Base-by-base conservation (phyloP, 2,329 filamentous ascomycete genomes). In the Penicillium sp. region DNA sequence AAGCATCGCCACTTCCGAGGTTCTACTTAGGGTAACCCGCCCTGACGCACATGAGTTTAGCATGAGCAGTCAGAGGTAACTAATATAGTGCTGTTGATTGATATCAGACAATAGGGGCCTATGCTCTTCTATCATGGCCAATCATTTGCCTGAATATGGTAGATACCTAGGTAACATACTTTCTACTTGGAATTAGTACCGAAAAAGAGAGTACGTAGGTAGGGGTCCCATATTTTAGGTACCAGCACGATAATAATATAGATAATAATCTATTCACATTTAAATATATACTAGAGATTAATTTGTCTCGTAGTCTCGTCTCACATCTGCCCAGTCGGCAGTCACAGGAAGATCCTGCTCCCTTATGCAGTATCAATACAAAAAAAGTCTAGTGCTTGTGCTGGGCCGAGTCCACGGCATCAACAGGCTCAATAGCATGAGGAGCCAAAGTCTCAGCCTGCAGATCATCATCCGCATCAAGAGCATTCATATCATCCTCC, bases 401-500 rank as follows among this genome's bases (percentile, higher is more conserved):
- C 33, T 37, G 33, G 3, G 33, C 33, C 18, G 9, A 18, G 10
- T 37, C 33, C 20, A 37, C 33, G 12, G 33, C 15, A 20, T 37
- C 33, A 20, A 37, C 33, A 4, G 33, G 33, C 33, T 37, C 33
- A 23, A 15, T 20, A 37, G 33, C 33, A 12, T 37, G 33, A 20
- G 33, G 33, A 4, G 33, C 33, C 15, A 37, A 8, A 12, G 33
- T 37, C 33, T 37, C 33, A 37, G 53, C 50, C 53, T 49, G 3
- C 32, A 42, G 44, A 37, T 37, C 33, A 10, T 68, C 66, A 18
- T 71, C 63, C 1, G 65, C 66, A 52, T 77, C 76, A 18, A 78
- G 66, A 20, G 72, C 71, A 47, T 79, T 78, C 74, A 80, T 72
- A 47, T 68, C 66, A 46, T 78, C 76, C 58, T 80, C 78, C 53